Percentiles rank a stretch among this genome's conserved stretches.
Evolutionary conservation across 257 asterid genomes (phyloP).

Genomic region (Salvia hispanica): DNA sequence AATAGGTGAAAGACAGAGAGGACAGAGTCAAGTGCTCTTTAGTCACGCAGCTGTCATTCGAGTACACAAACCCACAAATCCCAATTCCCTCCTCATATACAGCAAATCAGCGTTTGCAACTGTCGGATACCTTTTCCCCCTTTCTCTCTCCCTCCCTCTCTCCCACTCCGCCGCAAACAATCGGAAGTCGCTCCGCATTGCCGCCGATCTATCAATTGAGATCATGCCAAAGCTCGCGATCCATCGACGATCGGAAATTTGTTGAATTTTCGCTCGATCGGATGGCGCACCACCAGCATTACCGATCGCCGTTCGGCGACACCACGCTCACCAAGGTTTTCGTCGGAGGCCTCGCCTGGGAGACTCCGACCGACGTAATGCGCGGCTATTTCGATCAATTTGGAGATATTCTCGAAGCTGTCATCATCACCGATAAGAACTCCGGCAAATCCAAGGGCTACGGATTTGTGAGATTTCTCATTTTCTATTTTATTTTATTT

Average conservation of each 20-base stretch:
- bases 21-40: slow-evolving; percentile 82
- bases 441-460: slow-evolving; percentile 96
- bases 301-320: slow-evolving; percentile 97
- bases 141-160: slow-evolving; percentile 40
- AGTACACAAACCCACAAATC: slow-evolving; percentile 57
- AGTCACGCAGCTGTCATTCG: slow-evolving; percentile 94
- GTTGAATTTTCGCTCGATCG: neutral
- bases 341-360: slow-evolving; percentile 99
- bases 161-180: neutral
- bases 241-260: neutral
- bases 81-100: slow-evolving; percentile 41
- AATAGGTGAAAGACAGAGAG: slow-evolving; percentile 52
- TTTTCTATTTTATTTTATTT: neutral
- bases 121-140: slow-evolving; percentile 57
- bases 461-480: slow-evolving; percentile 68
- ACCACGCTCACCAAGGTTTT: slow-evolving; percentile 90
- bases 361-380: slow-evolving; percentile 89
- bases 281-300: slow-evolving; percentile 90
- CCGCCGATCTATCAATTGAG: neutral
- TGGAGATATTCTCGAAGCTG: slow-evolving; percentile 96
- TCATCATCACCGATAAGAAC: slow-evolving; percentile 88
- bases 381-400: slow-evolving; percentile 75
- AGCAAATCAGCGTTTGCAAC: slow-evolving; percentile 80
- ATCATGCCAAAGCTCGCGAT: slow-evolving; percentile 2
- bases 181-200: too few relatives aligned